Conservation (phyloP, 1,284 basidiomycete species). For the Sanghuangporus weigelae region DNA sequence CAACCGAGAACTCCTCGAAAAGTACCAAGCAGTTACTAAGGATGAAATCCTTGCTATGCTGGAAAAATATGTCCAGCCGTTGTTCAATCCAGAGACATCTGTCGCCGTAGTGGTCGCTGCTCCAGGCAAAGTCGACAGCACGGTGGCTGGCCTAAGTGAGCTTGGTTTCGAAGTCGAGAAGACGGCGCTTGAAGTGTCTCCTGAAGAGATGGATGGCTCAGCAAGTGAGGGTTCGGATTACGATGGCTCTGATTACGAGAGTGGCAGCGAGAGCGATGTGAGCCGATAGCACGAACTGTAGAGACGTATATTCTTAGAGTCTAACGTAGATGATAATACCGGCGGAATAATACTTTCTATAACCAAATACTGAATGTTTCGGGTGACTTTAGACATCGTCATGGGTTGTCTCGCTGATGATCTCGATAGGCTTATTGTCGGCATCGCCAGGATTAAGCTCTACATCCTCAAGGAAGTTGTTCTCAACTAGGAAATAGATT, state of each 20-base stretch:
- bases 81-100: slow-evolving; percentile 79
- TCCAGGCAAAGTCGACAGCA: slow-evolving; percentile 74
- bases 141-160: slow-evolving; percentile 56
- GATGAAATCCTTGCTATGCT: slow-evolving; percentile 71
- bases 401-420: slow-evolving; percentile 34
- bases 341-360: neutral
- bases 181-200: slow-evolving; percentile 64
- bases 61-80: slow-evolving; percentile 75
- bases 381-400: slow-evolving; percentile 8
- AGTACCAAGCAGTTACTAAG: slow-evolving; percentile 75
- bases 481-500: slow-evolving; percentile 88
- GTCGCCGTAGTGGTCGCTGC: slow-evolving; percentile 82
- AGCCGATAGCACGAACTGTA: neutral
- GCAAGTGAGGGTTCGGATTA: slow-evolving; percentile 19
- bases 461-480: slow-evolving; percentile 82
- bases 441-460: slow-evolving; percentile 82
- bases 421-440: slow-evolving; percentile 60
- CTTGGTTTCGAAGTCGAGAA: slow-evolving; percentile 79
- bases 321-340: neutral
- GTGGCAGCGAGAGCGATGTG: slow-evolving; percentile 22
- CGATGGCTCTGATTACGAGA: slow-evolving; percentile 11
- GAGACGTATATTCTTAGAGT: neutral
- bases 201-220: slow-evolving; percentile 37
- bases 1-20: slow-evolving; percentile 70
- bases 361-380: neutral